Conservation (phyloP, 1,139 yeast genomes). For the Suzukiozyma palmioleophila region DNA sequence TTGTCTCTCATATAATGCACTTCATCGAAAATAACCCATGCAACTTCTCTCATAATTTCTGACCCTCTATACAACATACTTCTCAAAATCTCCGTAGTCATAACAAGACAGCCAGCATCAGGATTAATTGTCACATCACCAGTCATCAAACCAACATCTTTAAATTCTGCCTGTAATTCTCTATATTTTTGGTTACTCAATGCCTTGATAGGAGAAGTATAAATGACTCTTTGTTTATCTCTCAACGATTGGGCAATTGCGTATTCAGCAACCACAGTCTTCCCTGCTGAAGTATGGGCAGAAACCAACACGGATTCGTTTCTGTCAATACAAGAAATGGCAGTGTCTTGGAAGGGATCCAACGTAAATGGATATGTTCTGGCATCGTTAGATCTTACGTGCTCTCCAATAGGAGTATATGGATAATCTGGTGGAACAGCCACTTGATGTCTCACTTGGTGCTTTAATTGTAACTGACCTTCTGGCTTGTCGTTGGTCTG, state of each 20-base stretch:
- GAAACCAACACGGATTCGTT: slow-evolving; percentile 95
- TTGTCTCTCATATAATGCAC: slow-evolving; percentile 95
- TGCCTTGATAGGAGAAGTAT: slow-evolving; percentile 97
- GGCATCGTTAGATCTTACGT: slow-evolving; percentile 69
- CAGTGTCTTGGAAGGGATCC: slow-evolving; percentile 96
- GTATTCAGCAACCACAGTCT: slow-evolving; percentile 97
- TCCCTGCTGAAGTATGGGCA: slow-evolving; percentile 98
- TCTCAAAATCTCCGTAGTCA: slow-evolving; percentile 95
- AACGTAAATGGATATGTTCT: slow-evolving; percentile 85
- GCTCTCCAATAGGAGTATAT: slow-evolving; percentile 83
- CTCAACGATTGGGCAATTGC: slow-evolving; percentile 93
- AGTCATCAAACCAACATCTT: slow-evolving; percentile 95
- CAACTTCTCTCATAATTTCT: slow-evolving; percentile 93
- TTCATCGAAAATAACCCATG: slow-evolving; percentile 94
- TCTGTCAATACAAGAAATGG: slow-evolving; percentile 90
- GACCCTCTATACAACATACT: slow-evolving; percentile 93
- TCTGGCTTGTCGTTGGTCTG: slow-evolving; percentile 32
- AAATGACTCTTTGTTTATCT: slow-evolving; percentile 90
- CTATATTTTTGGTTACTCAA: slow-evolving; percentile 94
- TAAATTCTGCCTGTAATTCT: slow-evolving; percentile 86
- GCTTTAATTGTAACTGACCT: slow-evolving; percentile 66
- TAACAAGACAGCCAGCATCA: slow-evolving; percentile 92
- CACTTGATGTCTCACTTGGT: slow-evolving; percentile 96
- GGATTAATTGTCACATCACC: slow-evolving; percentile 98
- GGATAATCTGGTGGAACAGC: slow-evolving; percentile 92